Evolutionary conservation across 768 basidiomycete genomes (phyloP), one percentile per base, ranked within the genome.

Genomic region (Hericium erinaceus): DNA sequence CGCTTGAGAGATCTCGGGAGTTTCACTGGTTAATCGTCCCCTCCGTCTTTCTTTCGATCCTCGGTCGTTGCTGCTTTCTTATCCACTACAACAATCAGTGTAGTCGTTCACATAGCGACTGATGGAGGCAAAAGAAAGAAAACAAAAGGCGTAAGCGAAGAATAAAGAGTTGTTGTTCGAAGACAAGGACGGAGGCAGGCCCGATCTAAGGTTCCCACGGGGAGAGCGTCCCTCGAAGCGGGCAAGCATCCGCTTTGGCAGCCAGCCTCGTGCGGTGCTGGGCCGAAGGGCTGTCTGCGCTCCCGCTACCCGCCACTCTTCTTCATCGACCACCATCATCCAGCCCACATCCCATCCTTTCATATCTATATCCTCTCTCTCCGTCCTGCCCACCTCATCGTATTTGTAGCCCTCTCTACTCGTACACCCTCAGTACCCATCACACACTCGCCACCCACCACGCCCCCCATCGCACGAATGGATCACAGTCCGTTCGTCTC

Each of bases 261-360:
- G 57, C 53, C 44, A 15, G 60, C 62, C 62, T 63, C 62, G 61
- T 63, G 62, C 61, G 54, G 18, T 54, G 56, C 60, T 55, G 55
- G 62, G 62, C 62, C 60, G 61, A 58, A 56, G 62, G 62, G 62
- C 60, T 58, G 16, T 20, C 49, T 26, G 49, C 49, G 18, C 61
- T 58, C 54, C 57, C 60, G 57, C 57, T 55, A 56, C 56, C 59
- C 52, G 57, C 60, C 61, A 58, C 54, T 61, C 60, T 62, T 54
- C 57, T 57, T 55, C 60, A 60, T 61, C 60, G 59, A 46, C 44
- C 60, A 40, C 49, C 59, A 41, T 44, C 24, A 33, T 48, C 54
- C 58, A 54, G 44, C 61, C 28, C 22, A 24, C 48, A 49, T 15
- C 39, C 54, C 56, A n/a, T 39, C 60, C 61, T 52, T 48, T 54